Evolutionary conservation across 1,284 basidiomycete species (phyloP).

Genomic region (Xerocomus minutiporus): DNA sequence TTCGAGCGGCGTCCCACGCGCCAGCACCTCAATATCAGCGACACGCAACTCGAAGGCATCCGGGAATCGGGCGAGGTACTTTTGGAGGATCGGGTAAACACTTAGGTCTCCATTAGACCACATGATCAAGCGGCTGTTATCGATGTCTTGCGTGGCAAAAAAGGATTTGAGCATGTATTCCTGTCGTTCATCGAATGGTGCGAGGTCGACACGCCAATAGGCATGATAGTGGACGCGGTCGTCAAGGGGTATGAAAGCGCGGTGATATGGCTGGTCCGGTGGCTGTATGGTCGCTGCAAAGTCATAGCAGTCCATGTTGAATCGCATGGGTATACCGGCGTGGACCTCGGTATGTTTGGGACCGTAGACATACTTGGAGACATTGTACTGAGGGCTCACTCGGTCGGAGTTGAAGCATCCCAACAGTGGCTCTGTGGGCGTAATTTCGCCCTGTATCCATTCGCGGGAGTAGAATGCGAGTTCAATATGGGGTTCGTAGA

Average conservation of each 20-base stretch:
- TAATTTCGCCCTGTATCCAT: conserved; percentile 72
- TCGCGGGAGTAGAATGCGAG: conserved; percentile 67
- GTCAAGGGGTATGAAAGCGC: conserved; percentile 27
- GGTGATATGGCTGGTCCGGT: conserved; percentile 3
- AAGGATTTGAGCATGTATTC: conserved; percentile 87
- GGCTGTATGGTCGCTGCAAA: conserved; percentile 73
- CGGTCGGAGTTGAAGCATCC: conserved; percentile 69
- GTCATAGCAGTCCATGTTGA: conserved; percentile 85
- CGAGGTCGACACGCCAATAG: conserved; percentile 87
- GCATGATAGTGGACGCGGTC: conserved; percentile 71
- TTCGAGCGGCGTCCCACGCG: conserved; percentile 72
- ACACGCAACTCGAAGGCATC: conserved; percentile 65
- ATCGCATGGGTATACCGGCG: conserved; percentile 68
- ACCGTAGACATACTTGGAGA: conserved; percentile 56
- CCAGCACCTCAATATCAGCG: conserved; percentile 64
- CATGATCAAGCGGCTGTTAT: conserved; percentile 63
- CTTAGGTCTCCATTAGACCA: conserved; percentile 85
- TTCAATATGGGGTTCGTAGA: conserved; percentile 81
- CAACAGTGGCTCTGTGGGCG: conserved; percentile 51
- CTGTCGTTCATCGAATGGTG: conserved; percentile 73
- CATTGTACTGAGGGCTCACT: conserved; percentile 66
- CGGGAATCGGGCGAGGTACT: conserved; percentile 60
- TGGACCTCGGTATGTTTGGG: conserved; percentile 66
- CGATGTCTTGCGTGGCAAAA: conserved; percentile 80
- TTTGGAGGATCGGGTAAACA: conserved; percentile 54